Percentiles rank a stretch among this genome's conserved stretches.
Conservation (phyloP, 2,329 filamentous ascomycete species). For the Fusarium sp. region DNA sequence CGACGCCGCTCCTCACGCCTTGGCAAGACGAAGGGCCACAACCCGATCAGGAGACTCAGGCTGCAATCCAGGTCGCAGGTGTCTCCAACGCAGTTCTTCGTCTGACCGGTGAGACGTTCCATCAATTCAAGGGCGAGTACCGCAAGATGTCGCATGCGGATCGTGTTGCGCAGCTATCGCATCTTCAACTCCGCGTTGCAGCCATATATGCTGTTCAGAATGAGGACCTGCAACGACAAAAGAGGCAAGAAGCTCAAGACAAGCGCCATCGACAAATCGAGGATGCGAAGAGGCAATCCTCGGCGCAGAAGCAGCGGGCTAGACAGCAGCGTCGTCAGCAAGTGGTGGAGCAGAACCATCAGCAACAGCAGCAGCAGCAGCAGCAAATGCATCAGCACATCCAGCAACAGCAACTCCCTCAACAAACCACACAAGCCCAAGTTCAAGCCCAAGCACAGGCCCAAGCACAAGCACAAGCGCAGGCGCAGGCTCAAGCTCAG, state of each 20-base stretch:
- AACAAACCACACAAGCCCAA: constrained; percentile 37
- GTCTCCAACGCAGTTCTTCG: constrained; percentile 51
- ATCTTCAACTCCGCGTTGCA: constrained; percentile 54
- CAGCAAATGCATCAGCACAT: constrained; percentile 37
- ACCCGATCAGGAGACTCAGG: constrained; percentile 49
- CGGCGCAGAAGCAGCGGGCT: constrained; percentile 38
- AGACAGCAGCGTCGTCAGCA: constrained; percentile 40
- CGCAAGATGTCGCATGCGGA: constrained; percentile 54
- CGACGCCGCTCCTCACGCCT: constrained; percentile 22
- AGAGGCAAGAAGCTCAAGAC: constrained; percentile 50
- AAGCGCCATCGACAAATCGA: constrained; percentile 52
- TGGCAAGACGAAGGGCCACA: constrained; percentile 42
- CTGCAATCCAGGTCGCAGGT: constrained; percentile 52
- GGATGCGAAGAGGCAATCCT: constrained; percentile 39
- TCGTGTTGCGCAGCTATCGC: constrained; percentile 50
- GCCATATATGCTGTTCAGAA: constrained; percentile 57
- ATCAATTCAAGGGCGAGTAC: constrained; percentile 55
- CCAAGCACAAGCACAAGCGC: constrained; percentile 40
- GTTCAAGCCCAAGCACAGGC: constrained; percentile 39
- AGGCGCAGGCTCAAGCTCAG: constrained; percentile 36
- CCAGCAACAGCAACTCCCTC: constrained; percentile 40
- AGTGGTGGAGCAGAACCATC: constrained; percentile 41
- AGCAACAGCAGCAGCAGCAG: constrained; percentile 34
- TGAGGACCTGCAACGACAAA: constrained; percentile 53
- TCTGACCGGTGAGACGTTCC: constrained; percentile 55